Evolutionary conservation across 495 filamentous ascomycete species (phyloP).

Genomic region (Staphylotrichum tortipilum): DNA sequence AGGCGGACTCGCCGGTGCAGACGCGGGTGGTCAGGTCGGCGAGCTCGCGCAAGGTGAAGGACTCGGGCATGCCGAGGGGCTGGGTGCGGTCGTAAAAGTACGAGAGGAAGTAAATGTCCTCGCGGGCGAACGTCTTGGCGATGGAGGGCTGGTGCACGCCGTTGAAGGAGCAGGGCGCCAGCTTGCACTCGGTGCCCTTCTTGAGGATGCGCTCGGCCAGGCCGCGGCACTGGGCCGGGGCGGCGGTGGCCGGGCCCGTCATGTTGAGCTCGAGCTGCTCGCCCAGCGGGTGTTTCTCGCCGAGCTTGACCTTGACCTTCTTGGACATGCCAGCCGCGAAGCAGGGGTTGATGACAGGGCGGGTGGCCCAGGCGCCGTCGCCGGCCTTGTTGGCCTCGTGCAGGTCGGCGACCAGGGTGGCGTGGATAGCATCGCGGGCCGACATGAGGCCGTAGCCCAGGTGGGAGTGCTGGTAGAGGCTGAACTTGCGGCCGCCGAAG

Average conservation of each 20-base stretch:
- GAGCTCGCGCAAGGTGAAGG: conserved; percentile 82
- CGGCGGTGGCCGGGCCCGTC: conserved; percentile 66
- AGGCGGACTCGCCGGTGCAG: conserved; percentile 64
- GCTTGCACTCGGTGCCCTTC: conserved; percentile 73
- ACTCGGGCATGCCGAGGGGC: conserved; percentile 90
- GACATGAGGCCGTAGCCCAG: conserved; percentile 95
- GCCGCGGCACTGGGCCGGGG: conserved; percentile 79
- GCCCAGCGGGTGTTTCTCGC: conserved; percentile 53
- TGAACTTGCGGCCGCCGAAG: conserved; percentile 84
- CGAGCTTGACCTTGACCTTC: conserved; percentile 58
- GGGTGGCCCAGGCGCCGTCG: conserved; percentile 45
- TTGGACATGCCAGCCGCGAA: conserved; percentile 70
- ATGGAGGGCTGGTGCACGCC: conserved; percentile 91
- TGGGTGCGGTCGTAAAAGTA: conserved; percentile 94
- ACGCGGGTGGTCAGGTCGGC: conserved; percentile 75
- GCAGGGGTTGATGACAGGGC: conserved; percentile 78
- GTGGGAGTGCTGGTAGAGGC: conserved; percentile 97
- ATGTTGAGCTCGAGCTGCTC: conserved; percentile 63
- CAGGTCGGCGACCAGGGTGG: conserved; percentile 53
- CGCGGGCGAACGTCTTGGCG: conserved; percentile 80
- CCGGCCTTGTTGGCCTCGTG: conserved; percentile 43
- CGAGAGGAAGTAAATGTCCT: conserved; percentile 93
- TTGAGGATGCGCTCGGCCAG: conserved; percentile 83
- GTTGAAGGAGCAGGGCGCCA: conserved; percentile 94
- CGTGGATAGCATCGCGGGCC: conserved; percentile 78